Evolutionary conservation across 176 grass and related monocot genomes (phyloP), one percentile per base, ranked within the genome.

Genomic region (Oryza brachyantha): DNA sequence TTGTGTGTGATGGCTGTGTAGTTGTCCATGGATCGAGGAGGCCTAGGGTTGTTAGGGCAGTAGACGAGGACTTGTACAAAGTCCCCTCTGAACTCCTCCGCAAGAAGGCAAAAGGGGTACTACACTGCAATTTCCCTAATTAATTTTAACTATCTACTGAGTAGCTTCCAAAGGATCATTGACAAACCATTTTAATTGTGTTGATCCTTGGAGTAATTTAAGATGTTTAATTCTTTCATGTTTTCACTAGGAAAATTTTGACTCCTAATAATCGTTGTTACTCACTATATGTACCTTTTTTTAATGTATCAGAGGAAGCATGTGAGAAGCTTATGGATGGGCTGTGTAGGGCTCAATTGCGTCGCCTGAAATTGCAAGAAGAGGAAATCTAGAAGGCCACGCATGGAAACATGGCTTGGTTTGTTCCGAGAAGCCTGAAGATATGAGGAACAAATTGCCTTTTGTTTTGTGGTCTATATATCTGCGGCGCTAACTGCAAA

Each of bases 51-150:
- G 79, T 79, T 54, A 77, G 77, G 59, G 81, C 87, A 19, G 84
- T 93, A 22, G 84, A 93, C 29, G 87, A 87, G 73, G 91, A 93
- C 79, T 66, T 93, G 22, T 93, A 93, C 83, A 72, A 85, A 63
- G 89, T 93, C 57, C 87, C 84, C 14, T 50, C 87, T 4, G 84
- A 85, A 14, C 73, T 87, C 11, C 61, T 82, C 13, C 66, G 76
- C 42, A 31, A 83, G 28, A 93, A 85, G 69, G 63, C 69, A 12
- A 90, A 74, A 78, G 79, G 67, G 84, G 91, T 93, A 86, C 14
- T 25, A 9, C 2, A 28, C 26, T 57, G 13, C 45, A 38, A 7
- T 21, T 22, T 17, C 8, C 19, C 52, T 17, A 57, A 21, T 55
- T 55, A 22, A 10, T 57, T 0, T 57, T 21, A 21, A 52, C 14